phyloP scores from a whole-genome alignment of 306 rosid species.

The Cucumis melo region DNA sequence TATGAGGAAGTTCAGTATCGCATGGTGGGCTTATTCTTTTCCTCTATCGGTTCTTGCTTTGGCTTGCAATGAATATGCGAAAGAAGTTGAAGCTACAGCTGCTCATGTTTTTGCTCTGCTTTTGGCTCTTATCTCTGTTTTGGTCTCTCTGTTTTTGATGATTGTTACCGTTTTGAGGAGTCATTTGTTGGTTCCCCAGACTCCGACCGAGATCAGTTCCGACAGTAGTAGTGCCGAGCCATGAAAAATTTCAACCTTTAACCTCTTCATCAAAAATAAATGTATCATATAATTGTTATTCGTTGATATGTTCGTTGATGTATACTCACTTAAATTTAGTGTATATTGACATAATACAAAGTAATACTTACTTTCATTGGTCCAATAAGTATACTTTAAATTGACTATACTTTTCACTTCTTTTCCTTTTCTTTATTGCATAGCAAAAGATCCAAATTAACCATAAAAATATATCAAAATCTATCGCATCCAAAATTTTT shows the following conservation, averaged over 20 bases:
- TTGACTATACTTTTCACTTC: no score
- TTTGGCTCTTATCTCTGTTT: slow-evolving; percentile 8
- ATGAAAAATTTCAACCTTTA: neutral
- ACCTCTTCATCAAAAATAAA: no score
- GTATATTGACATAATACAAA: neutral
- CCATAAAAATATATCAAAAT: no score
- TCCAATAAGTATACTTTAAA: no score
- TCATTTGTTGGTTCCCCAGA: neutral
- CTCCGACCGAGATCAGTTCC: neutral
- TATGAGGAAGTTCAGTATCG: slow-evolving; percentile 20
- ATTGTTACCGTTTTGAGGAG: slow-evolving; percentile 9
- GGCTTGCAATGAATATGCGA: slow-evolving; percentile 15
- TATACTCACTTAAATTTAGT: neutral
- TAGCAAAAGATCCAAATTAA: no score
- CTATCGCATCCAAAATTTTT: no score
- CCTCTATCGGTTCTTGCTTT: slow-evolving; percentile 17
- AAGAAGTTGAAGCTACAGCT: slow-evolving; percentile 3
- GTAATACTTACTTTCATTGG: neutral
- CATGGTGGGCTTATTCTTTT: slow-evolving; percentile 32
- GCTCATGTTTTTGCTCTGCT: slow-evolving; percentile 16
- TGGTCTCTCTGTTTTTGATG: slow-evolving; percentile 11
- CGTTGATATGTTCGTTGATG: neutral
- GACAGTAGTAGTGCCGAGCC: neutral
- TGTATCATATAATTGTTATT: neutral
- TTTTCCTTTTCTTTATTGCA: no score